phyloP scores from a whole-genome alignment of 169 alveolate genomes.

The Babesia divergens region DNA sequence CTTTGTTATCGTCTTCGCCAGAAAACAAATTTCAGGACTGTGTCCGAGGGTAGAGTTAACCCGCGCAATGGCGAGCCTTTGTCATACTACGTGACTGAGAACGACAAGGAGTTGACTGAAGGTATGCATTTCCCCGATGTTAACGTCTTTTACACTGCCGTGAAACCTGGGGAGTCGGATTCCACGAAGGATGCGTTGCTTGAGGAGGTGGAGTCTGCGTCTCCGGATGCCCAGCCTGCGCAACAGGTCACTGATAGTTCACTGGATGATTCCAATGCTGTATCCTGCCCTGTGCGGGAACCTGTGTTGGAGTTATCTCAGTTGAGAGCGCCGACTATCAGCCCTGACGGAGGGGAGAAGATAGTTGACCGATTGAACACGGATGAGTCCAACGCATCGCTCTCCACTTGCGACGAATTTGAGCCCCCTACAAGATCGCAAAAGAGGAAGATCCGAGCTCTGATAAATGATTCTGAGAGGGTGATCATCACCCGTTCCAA shows the following conservation, averaged over 20 bases:
- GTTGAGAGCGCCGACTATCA: neutral
- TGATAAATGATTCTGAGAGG: slow-evolving; percentile 10
- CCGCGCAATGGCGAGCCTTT: slow-evolving; percentile 41
- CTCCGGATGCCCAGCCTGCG: neutral
- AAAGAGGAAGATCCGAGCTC: slow-evolving; percentile 17
- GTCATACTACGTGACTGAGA: slow-evolving; percentile 4
- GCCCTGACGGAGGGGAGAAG: neutral
- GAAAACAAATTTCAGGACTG: slow-evolving; percentile 2
- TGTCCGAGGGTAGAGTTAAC: slow-evolving; percentile 23
- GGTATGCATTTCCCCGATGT: slow-evolving; percentile 14
- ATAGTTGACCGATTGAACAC: neutral
- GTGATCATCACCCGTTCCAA: neutral
- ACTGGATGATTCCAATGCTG: neutral
- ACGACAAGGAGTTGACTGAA: slow-evolving; percentile 6
- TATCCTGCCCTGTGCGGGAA: neutral
- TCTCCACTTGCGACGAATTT: slow-evolving; percentile 10
- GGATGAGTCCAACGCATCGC: neutral
- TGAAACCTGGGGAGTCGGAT: neutral
- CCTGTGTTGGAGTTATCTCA: neutral
- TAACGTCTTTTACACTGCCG: neutral
- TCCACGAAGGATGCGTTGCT: slow-evolving; percentile 9
- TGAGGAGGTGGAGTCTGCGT: neutral
- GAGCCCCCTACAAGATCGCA: neutral
- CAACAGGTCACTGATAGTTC: no score
- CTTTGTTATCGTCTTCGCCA: slow-evolving; percentile 1